Percentiles rank a stretch among this genome's conserved stretches.
Conservation (phyloP, 805 yeast species). For the Vanderwaltozyma verrucispora region DNA sequence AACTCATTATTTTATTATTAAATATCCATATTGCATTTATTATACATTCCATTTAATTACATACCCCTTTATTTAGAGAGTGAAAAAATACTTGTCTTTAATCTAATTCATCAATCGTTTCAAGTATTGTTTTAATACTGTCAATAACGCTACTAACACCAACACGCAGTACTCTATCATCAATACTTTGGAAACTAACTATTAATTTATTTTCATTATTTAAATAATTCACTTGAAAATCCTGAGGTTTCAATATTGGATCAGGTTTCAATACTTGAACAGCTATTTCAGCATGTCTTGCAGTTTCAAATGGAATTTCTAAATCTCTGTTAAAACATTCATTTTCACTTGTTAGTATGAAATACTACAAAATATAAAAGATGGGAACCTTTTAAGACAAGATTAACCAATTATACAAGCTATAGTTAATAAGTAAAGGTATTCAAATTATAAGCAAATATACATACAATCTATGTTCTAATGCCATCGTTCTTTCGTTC, state of each 20-base stretch:
- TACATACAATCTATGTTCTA: background rate
- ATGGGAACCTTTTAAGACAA: no score
- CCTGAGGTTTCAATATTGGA: slow-evolving; percentile 66
- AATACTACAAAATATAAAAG: no score
- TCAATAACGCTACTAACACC: slow-evolving; percentile 78
- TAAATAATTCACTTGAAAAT: slow-evolving; percentile 41
- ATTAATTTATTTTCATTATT: slow-evolving; percentile 30
- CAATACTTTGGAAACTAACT: slow-evolving; percentile 46
- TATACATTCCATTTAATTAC: no score
- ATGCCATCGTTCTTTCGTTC: background rate
- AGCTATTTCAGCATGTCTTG: slow-evolving; percentile 55
- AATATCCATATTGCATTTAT: no score
- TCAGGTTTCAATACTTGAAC: slow-evolving; percentile 56
- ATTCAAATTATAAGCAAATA: no score
- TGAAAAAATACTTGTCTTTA: background rate
- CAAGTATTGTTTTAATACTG: slow-evolving; percentile 63
- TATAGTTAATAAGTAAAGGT: no score
- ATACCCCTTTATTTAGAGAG: no score
- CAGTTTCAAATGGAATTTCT: slow-evolving; percentile 52
- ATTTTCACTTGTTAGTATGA: no score
- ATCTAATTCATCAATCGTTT: slow-evolving; percentile 54
- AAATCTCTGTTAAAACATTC: slow-evolving; percentile 27
- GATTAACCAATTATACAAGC: no score
- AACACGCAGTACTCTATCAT: slow-evolving; percentile 71
- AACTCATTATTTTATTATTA: no score